Conservation (phyloP, 257 asterid species). For the Echites panduratus region DNA sequence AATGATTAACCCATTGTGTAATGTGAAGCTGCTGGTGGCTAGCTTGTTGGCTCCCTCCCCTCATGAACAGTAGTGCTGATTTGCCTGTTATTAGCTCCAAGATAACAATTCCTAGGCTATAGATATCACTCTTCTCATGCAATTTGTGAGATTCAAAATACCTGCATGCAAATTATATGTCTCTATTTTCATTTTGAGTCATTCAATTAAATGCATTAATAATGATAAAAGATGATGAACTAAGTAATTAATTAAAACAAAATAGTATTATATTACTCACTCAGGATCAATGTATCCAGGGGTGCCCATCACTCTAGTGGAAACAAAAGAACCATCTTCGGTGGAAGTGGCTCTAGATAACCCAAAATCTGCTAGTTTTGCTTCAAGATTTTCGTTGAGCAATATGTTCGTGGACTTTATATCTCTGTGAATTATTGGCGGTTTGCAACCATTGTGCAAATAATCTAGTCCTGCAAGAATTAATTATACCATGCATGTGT, state of each 20-base stretch:
- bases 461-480: constrained; percentile 35
- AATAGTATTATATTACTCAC: constrained; percentile 14
- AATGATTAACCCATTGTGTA: constrained; percentile 21
- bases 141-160: constrained; percentile 9
- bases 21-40: constrained; percentile 19
- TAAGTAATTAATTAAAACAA: too few species aligned
- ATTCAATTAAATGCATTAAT: too few species aligned
- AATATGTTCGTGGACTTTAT: constrained; percentile 34
- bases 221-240: too few species aligned
- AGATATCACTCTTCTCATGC: constrained; percentile 34
- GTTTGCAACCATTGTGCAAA: constrained; percentile 39
- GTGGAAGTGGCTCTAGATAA: constrained; percentile 29
- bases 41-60: neutral
- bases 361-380: constrained; percentile 42
- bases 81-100: constrained; percentile 29
- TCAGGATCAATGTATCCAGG: constrained; percentile 36
- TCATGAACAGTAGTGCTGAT: constrained; percentile 12
- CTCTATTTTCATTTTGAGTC: too few species aligned
- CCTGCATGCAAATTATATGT: neutral
- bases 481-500: too few species aligned
- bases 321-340: constrained; percentile 20
- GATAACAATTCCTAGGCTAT: constrained; percentile 38
- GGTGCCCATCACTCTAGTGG: constrained; percentile 28
- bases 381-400: constrained; percentile 20
- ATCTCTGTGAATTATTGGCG: constrained; percentile 41